Conservation (phyloP, 495 filamentous ascomycete species). For the Penicillium diatomitis region DNA sequence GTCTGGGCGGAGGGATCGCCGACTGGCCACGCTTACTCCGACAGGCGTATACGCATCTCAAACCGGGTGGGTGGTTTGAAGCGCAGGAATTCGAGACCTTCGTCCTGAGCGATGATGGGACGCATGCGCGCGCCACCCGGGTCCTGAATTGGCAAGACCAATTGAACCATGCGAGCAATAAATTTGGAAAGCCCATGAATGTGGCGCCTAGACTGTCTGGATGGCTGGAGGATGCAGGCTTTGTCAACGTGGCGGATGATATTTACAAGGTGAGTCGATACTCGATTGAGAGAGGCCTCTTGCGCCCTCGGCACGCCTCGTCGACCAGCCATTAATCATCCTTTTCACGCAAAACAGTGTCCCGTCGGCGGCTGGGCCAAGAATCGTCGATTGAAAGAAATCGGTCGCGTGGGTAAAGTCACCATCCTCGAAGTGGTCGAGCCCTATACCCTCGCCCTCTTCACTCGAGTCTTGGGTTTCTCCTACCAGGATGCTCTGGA, state of each 20-base stretch:
- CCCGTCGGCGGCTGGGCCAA: slow-evolving; percentile 44
- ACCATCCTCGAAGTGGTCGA: slow-evolving; percentile 36
- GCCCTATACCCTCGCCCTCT: slow-evolving; percentile 44
- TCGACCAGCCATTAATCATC: too few relatives aligned
- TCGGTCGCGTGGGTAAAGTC: slow-evolving; percentile 34
- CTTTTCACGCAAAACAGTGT: slow-evolving; percentile 12
- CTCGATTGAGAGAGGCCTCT: too few relatives aligned
- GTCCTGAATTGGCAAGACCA: slow-evolving; percentile 19
- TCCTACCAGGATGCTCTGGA: slow-evolving; percentile 26
- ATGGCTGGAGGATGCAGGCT: slow-evolving; percentile 26
- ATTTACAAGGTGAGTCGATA: slow-evolving; percentile 28
- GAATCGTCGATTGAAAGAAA: slow-evolving; percentile 38
- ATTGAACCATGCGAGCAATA: slow-evolving; percentile 21
- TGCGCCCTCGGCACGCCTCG: too few relatives aligned
- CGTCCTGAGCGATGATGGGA: slow-evolving; percentile 30
- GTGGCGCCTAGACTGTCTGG: slow-evolving; percentile 14
- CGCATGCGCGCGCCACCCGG: slow-evolving; percentile 16
- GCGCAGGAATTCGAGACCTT: slow-evolving; percentile 42
- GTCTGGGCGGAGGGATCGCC: slow-evolving; percentile 33
- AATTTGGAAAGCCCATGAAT: slow-evolving; percentile 34
- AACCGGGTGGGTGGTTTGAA: slow-evolving; percentile 48
- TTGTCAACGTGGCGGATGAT: slow-evolving; percentile 28
- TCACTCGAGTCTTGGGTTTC: slow-evolving; percentile 46
- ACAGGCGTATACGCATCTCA: slow-evolving; percentile 32
- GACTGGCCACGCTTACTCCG: slow-evolving; percentile 35